phyloP scores from a whole-genome alignment of 176 grass and related monocot genomes.

The Lolium multiflorum region DNA sequence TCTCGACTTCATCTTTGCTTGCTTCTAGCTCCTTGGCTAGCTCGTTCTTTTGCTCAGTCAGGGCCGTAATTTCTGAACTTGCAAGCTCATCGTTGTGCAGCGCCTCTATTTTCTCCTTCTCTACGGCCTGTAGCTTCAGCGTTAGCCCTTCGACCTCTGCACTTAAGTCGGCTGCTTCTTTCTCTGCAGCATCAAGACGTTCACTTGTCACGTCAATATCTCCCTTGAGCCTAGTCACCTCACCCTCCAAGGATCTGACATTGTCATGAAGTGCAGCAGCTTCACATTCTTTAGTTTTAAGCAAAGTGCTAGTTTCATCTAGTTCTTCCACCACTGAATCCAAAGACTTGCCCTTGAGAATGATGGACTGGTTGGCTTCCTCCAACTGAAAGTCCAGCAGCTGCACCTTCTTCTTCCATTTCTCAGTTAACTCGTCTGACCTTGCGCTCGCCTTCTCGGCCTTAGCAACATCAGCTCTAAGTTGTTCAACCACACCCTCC shows the following conservation, averaged over 20 bases:
- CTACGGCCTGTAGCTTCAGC: constrained; percentile 52
- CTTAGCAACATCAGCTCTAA: constrained; percentile 52
- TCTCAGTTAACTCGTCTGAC: constrained; percentile 47
- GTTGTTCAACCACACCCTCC: constrained; percentile 57
- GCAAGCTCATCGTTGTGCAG: constrained; percentile 47
- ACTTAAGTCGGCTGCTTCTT: constrained; percentile 59
- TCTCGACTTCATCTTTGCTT: constrained; percentile 67
- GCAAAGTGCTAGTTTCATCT: constrained; percentile 59
- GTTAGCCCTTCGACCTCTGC: constrained; percentile 59
- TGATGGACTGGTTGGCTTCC: constrained; percentile 64
- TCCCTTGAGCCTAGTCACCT: constrained; percentile 57
- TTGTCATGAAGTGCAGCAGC: constrained; percentile 61
- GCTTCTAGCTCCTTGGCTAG: constrained; percentile 62
- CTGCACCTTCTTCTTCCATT: constrained; percentile 65
- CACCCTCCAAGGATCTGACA: constrained; percentile 66
- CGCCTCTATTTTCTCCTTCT: constrained; percentile 52
- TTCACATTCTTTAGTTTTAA: constrained; percentile 69
- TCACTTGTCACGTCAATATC: constrained; percentile 48
- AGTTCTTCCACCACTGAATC: constrained; percentile 65
- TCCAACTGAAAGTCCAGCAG: constrained; percentile 68
- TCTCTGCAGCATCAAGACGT: constrained; percentile 55
- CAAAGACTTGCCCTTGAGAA: constrained; percentile 61
- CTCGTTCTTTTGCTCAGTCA: constrained; percentile 65
- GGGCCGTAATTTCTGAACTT: constrained; percentile 49
- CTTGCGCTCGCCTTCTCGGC: constrained; percentile 47